Percentiles rank a stretch among this genome's conserved stretches.
Conservation (phyloP, 305 asterid species). For the Ilex paraguariensis region DNA sequence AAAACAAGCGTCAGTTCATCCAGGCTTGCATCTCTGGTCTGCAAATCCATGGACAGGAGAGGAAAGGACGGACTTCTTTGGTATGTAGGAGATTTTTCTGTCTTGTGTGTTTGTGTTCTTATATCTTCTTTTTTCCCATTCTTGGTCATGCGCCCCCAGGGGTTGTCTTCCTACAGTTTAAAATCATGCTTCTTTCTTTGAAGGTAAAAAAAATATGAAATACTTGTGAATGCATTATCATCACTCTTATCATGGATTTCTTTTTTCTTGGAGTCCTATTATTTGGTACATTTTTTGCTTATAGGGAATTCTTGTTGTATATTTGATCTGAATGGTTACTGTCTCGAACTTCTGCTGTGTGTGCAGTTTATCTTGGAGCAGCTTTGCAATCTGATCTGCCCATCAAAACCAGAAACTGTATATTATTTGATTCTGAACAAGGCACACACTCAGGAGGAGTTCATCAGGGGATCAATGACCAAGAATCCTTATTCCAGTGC, state of each 20-base stretch:
- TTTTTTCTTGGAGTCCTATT: neutral
- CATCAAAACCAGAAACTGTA: constrained; percentile 87
- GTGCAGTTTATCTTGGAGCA: constrained; percentile 98
- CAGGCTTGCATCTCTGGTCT: constrained; percentile 98
- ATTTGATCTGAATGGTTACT: neutral
- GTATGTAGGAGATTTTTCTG: constrained; percentile 38
- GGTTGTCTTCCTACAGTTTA: too few relatives aligned
- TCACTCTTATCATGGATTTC: neutral
- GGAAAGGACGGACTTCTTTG: constrained; percentile 84
- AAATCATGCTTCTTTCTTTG: too few relatives aligned
- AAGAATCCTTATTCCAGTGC: constrained; percentile 97
- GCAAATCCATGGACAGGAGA: constrained; percentile 82
- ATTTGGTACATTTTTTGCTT: neutral
- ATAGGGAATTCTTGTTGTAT: neutral
- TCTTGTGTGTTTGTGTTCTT: constrained; percentile 3
- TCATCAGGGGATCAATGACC: constrained; percentile 99
- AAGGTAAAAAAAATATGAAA: too few relatives aligned
- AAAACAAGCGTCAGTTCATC: constrained; percentile 88
- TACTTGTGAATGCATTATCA: too few relatives aligned
- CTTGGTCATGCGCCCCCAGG: too few relatives aligned
- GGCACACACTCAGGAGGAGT: constrained; percentile 98
- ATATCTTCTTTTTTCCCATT: neutral
- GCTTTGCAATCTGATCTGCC: constrained; percentile 95
- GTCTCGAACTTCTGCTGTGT: constrained; percentile 6
- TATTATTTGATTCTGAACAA: constrained; percentile 84